Base-by-base conservation (phyloP, 441 rosid species). In the Bruguiera hainesii region DNA sequence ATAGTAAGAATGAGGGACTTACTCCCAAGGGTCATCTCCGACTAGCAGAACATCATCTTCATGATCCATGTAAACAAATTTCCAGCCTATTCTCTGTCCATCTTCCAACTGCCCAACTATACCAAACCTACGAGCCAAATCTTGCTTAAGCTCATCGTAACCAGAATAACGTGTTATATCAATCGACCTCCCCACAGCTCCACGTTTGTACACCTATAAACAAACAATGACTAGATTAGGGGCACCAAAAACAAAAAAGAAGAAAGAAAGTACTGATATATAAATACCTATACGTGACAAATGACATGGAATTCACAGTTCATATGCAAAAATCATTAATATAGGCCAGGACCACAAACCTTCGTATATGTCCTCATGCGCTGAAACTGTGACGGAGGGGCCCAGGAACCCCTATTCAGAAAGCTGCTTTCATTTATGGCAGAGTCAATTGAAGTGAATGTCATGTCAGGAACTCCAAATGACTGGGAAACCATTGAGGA, bases 1-100 rank as follows among this genome's bases (percentile, higher is more conserved):
- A 13, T 42, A 3, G 15, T 42, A 42, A 11, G 48, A 11, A 42
- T 75, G 78, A 75, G 69, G 82, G 78, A 82, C 97, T 87, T 85
- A 96, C 99, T 93, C 96, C 99, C 98, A 96, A 20, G 97, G 99
- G 71, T 96, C 99, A 78, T 96, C 99, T 25, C 99, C 99, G 0
- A 96, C 96, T 11, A 96, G 92, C n/a, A 96, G 86, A 66, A 96
- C 97, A 72, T 96, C 99, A 69, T 86, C 88, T 80, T 96, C 99
- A 51, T 84, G 92, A 79, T 96, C 99, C 48, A 90, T 92, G 50
- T 96, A 96, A 19, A 96, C 99, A 60, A 92, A 82, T 77, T 92
- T 93, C 99, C 99, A 96, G 25, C 90, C 96, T 50, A 83, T 50
- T 67, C 90, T 84, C 63, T 81, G 84, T 15, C 81, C 78, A 25